phyloP scores from a whole-genome alignment of 495 filamentous ascomycete genomes.

The Aspergillus nidulans region DNA sequence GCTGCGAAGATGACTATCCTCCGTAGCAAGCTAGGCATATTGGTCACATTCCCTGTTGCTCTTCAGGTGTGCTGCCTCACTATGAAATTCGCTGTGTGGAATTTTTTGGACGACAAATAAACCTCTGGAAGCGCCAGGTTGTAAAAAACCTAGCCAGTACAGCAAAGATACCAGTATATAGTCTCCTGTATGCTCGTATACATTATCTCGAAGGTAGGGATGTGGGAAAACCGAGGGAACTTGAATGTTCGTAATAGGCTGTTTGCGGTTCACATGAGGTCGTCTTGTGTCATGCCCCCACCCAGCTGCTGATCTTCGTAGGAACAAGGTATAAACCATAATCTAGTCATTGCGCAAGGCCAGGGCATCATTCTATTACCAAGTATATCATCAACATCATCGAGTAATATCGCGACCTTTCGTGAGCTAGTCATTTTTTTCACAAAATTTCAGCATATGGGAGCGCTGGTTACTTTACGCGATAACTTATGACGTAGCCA shows the following conservation, averaged over 20 bases:
- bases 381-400: background rate
- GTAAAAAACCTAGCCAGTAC: background rate
- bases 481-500: background rate
- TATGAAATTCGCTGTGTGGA: slow-evolving; percentile 12
- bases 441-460: background rate
- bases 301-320: slow-evolving; percentile 2
- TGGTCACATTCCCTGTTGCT: slow-evolving; percentile 9
- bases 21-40: slow-evolving; percentile 71
- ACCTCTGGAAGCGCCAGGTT: background rate
- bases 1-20: slow-evolving; percentile 79
- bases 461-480: background rate
- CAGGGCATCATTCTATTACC: background rate
- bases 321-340: background rate
- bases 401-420: background rate
- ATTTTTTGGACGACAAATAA: background rate
- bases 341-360: background rate
- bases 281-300: slow-evolving; percentile 12
- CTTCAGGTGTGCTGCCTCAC: background rate
- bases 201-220: background rate
- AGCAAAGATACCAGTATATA: background rate
- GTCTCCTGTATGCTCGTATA: background rate
- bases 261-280: slow-evolving; percentile 2
- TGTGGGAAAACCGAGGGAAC: background rate
- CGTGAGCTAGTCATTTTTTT: background rate
- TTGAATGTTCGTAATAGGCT: background rate